A percentile compares a stretch with the other conserved stretches of the same genome.
Conservation (phyloP, 2,329 filamentous ascomycete genomes). For the Claviceps capensis region DNA sequence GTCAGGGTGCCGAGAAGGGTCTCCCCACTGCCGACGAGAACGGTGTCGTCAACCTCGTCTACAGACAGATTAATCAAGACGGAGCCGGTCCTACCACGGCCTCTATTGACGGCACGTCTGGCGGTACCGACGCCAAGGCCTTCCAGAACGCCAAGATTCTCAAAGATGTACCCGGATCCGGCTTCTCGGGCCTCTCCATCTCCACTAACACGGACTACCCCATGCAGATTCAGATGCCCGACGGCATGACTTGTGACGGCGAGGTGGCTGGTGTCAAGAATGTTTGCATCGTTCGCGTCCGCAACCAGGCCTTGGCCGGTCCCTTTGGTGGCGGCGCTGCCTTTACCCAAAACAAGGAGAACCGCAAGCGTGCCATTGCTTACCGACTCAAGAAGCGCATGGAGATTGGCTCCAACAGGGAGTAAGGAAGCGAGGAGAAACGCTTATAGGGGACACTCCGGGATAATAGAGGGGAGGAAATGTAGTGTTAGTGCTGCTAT, state of each 20-base stretch:
- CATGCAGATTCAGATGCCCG: conserved; percentile 1
- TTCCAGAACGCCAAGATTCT: conserved; percentile 1
- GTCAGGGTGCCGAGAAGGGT: conserved; percentile 1
- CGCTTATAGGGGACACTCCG: too few species aligned
- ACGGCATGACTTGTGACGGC: conserved; percentile 2
- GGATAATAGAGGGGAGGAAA: too few species aligned
- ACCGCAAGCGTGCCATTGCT: conserved; percentile 3
- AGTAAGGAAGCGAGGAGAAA: neutral
- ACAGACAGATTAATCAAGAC: conserved; percentile 4
- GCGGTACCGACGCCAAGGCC: conserved; percentile 1
- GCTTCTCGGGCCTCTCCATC: conserved; percentile 1
- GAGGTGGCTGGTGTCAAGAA: conserved; percentile 6
- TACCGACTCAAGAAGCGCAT: conserved; percentile 5
- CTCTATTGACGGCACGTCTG: conserved; percentile 2
- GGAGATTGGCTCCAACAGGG: neutral
- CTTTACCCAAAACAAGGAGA: conserved; percentile 3
- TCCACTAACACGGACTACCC: conserved; percentile 4
- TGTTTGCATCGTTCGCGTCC: conserved; percentile 5
- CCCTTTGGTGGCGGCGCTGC: conserved; percentile 6
- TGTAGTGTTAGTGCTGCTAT: too few species aligned
- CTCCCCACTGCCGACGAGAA: conserved; percentile 1
- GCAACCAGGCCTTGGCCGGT: conserved; percentile 4
- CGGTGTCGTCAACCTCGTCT: neutral
- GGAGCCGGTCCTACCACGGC: conserved; percentile 2
- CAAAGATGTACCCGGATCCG: conserved; percentile 1